phyloP scores from a whole-genome alignment of 768 basidiomycete species.

The Collybia sp. region DNA sequence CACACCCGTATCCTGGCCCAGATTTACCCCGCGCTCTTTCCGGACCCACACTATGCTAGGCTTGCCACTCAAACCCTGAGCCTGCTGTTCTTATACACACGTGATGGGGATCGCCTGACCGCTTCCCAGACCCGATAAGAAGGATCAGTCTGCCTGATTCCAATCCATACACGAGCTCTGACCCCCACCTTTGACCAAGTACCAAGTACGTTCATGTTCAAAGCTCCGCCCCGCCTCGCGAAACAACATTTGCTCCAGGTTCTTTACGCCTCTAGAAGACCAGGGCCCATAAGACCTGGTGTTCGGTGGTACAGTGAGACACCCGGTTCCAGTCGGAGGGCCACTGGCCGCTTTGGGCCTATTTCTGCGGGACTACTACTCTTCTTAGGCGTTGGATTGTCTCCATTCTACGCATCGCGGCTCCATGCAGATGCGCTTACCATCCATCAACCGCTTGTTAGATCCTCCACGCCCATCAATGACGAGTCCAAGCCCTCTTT shows the following conservation, averaged over 20 bases:
- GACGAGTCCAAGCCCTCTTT: conserved; percentile 1
- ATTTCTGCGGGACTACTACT: conserved; percentile 9
- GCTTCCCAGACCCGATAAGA: too few relatives aligned
- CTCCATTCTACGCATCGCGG: conserved; percentile 6
- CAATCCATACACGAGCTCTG: too few relatives aligned
- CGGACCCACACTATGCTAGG: too few relatives aligned
- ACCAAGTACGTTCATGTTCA: conserved; percentile 5
- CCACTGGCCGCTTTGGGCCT: conserved; percentile 1
- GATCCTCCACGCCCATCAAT: conserved; percentile 1
- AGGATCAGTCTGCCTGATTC: too few relatives aligned
- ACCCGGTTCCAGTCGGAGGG: background rate
- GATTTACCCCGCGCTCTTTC: too few relatives aligned
- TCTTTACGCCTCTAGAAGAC: too few relatives aligned
- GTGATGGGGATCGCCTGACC: too few relatives aligned
- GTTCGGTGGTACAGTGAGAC: conserved; percentile 6
- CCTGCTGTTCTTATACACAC: too few relatives aligned
- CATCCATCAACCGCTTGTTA: too few relatives aligned
- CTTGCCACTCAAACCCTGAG: too few relatives aligned
- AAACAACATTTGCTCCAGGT: background rate
- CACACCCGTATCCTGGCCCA: too few relatives aligned
- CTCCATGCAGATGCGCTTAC: conserved; percentile 7
- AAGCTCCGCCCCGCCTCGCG: background rate
- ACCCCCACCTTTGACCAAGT: too few relatives aligned
- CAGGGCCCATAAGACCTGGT: background rate
- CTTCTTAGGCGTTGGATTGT: conserved; percentile 5